A percentile compares a stretch with the other conserved stretches of the same genome.
Conservation (phyloP, 768 basidiomycete genomes). For the Amyloporia xantha region DNA sequence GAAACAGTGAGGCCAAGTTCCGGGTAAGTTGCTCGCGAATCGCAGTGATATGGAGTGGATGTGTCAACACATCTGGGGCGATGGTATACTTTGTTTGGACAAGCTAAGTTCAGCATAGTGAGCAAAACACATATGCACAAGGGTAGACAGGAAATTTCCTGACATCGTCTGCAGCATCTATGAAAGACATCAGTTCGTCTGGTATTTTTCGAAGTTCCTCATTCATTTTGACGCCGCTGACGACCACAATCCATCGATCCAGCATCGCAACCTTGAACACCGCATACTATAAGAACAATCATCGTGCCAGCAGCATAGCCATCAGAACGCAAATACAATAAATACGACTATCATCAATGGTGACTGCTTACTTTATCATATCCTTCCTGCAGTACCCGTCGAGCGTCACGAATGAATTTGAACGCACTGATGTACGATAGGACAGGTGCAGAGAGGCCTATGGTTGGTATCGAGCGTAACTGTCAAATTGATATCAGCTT, state of each 20-base stretch:
- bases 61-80: constrained; percentile 15
- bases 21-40: constrained; percentile 23
- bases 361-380: constrained; percentile 13
- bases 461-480: constrained; percentile 18
- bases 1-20: constrained; percentile 16
- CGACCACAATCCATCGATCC: constrained; percentile 41
- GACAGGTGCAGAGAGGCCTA: constrained; percentile 16
- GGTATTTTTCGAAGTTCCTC: constrained; percentile 44
- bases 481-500: constrained; percentile 3
- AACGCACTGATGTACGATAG: constrained; percentile 16
- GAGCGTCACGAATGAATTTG: constrained; percentile 5
- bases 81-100: constrained; percentile 31
- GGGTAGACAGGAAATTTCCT: neutral
- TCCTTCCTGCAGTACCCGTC: constrained; percentile 10
- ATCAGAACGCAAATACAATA: neutral
- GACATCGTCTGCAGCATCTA: constrained; percentile 37
- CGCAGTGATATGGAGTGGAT: constrained; percentile 18
- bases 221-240: constrained; percentile 35
- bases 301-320: neutral
- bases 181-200: constrained; percentile 38
- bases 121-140: neutral
- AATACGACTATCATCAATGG: neutral
- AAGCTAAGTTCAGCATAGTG: neutral
- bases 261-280: constrained; percentile 39
- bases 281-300: constrained; percentile 4